phyloP scores from a whole-genome alignment of 192 early-diverging fungal species.

The Mortierella claussenii region DNA sequence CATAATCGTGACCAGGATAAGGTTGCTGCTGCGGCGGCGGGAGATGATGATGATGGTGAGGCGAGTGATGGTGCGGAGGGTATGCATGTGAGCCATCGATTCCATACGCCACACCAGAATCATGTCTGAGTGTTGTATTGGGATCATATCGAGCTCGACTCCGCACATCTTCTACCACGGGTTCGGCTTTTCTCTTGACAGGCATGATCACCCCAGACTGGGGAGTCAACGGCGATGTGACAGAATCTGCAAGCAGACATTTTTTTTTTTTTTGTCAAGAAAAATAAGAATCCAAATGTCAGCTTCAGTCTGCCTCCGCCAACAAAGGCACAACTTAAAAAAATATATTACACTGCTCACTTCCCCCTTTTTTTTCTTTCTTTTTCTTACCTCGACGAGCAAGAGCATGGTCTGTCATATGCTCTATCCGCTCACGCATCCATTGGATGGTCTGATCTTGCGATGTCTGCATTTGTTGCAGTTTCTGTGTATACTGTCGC shows the following conservation, averaged over 20 bases:
- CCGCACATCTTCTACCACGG: conserved; percentile 14
- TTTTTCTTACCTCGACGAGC: conserved; percentile 20
- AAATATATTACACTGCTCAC: not conserved
- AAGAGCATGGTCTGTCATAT: conserved; percentile 14
- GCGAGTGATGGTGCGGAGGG: not conserved
- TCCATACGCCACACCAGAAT: not conserved
- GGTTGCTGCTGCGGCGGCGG: not conserved
- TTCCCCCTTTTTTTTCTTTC: not conserved
- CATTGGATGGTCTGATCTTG: conserved; percentile 36
- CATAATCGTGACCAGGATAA: no score
- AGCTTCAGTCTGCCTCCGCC: no score
- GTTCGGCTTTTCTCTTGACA: conserved; percentile 30
- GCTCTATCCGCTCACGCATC: conserved; percentile 47
- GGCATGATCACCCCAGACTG: conserved; percentile 21
- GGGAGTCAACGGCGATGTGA: conserved; percentile 21
- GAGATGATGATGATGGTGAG: not conserved
- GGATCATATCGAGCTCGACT: conserved; percentile 21
- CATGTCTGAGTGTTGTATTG: not conserved
- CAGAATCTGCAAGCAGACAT: not conserved
- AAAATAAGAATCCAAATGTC: no score
- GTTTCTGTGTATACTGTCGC: conserved; percentile 27
- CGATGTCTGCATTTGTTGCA: conserved; percentile 26
- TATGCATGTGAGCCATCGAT: conserved; percentile 1
- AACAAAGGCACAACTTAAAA: no score
- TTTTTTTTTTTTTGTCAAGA: not conserved